Conservation (phyloP, 2,329 filamentous ascomycete genomes). For the Pezicula radicicola region DNA sequence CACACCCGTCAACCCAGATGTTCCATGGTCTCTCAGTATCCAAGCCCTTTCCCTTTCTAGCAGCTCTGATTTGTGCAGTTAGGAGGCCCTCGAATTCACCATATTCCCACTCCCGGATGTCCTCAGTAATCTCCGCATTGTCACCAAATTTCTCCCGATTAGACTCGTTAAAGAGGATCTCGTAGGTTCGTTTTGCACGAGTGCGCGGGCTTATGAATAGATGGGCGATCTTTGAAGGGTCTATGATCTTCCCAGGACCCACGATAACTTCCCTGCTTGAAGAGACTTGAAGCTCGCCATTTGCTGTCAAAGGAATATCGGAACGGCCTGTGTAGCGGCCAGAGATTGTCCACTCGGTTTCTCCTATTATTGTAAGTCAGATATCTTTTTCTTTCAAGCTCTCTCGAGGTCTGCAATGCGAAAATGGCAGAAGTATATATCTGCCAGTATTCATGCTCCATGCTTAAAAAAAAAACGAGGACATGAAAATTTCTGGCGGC, state of each 20-base stretch:
- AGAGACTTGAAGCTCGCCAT: constrained; percentile 39
- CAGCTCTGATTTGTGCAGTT: constrained; percentile 38
- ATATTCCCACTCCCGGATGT: constrained; percentile 50
- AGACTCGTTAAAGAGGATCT: constrained; percentile 37
- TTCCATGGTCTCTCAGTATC: constrained; percentile 44
- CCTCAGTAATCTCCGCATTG: constrained; percentile 34
- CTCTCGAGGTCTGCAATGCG: neutral
- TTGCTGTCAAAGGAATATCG: constrained; percentile 36
- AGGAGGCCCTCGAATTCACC: constrained; percentile 45
- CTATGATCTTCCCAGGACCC: constrained; percentile 43
- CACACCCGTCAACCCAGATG: constrained; percentile 51
- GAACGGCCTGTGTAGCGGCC: constrained; percentile 42
- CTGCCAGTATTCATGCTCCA: too few species aligned
- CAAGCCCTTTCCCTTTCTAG: constrained; percentile 35
- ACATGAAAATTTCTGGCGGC: too few species aligned
- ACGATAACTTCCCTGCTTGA: constrained; percentile 39
- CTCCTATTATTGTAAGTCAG: constrained; percentile 27
- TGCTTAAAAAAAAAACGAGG: too few species aligned
- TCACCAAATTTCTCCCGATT: constrained; percentile 15
- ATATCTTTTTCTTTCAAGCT: neutral
- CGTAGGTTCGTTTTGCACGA: constrained; percentile 42
- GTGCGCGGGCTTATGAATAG: constrained; percentile 44
- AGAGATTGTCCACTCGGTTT: constrained; percentile 44
- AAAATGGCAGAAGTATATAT: neutral
- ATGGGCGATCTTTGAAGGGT: constrained; percentile 40